Evolutionary conservation across 2,329 filamentous ascomycete species (phyloP).

Genomic region (Sclerotinia minor): DNA sequence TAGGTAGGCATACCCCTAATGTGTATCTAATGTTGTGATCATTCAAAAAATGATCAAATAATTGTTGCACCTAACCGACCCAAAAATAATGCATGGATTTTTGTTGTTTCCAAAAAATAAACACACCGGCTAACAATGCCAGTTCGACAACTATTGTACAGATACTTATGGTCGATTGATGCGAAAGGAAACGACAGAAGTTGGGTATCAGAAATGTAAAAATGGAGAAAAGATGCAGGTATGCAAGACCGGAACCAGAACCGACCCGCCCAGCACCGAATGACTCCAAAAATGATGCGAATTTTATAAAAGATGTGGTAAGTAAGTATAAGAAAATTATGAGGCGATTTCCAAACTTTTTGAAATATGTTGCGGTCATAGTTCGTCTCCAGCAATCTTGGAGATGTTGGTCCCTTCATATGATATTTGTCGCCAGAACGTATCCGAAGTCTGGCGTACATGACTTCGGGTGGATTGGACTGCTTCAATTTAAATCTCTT

Average conservation of each 20-base stretch:
- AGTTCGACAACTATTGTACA: slow-evolving; percentile 21
- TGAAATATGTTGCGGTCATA: background rate
- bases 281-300: slow-evolving; percentile 18
- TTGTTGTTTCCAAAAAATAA: background rate
- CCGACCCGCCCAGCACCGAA: slow-evolving; percentile 10
- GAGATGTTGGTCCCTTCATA: slow-evolving; percentile 9
- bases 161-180: slow-evolving; percentile 15
- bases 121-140: slow-evolving; percentile 16
- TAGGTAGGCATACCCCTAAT: background rate
- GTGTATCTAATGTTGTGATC: background rate
- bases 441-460: slow-evolving; percentile 15
- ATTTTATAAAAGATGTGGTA: slow-evolving; percentile 18
- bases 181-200: slow-evolving; percentile 19
- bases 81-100: slow-evolving; percentile 10
- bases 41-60: slow-evolving; percentile 15
- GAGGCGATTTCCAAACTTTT: slow-evolving; percentile 1
- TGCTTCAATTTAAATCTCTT: background rate
- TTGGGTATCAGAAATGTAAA: slow-evolving; percentile 24
- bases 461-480: background rate
- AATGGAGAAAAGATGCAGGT: slow-evolving; percentile 16
- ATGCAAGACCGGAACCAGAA: slow-evolving; percentile 20
- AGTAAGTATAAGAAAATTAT: slow-evolving; percentile 6
- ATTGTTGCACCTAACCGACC: slow-evolving; percentile 7
- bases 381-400: background rate
- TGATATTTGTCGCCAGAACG: slow-evolving; percentile 17